Base-by-base conservation (phyloP, 345 rosid species). In the Fremontodendron californicum region DNA sequence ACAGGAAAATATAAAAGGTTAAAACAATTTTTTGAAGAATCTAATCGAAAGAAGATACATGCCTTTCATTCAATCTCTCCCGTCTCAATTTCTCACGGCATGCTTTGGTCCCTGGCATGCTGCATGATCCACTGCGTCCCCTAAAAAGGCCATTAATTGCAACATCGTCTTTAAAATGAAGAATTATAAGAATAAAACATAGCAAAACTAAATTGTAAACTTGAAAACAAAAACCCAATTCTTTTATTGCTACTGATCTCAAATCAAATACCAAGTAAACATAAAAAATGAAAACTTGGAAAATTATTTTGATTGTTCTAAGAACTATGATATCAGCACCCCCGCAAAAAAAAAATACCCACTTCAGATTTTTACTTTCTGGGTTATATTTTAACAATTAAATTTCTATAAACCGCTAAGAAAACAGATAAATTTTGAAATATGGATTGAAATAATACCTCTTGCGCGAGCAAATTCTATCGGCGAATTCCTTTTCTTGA, bases 11-110 rank as follows among this genome's bases (percentile, higher is more conserved):
- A 15, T 15, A 62, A 16, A 60, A 31, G 37, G 9, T 15, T 61
- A 29, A 1, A 29, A 61, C 8, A 29, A 61, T 29, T 29, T 29
- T 1, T 0, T 29, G 19, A 64, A 64, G 61, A 33, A 31, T 48
- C 25, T 9, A 48, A 49, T 15, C 35, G 16, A 29, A 7, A 70
- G 18, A 52, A 5, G 54, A 75, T 58, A 23, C 80, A 66, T 80
- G 85, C 98, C 83, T 91, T 78, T 92, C 94, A 61, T 94, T 94
- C 74, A 94, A 84, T 81, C 78, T 85, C 81, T 94, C 97, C 81
- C 98, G 88, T 65, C 97, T 92, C 91, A 88, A 78, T 81, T 88
- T 91, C 88, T 92, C 98, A 23, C 97, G 92, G 78, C 96, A 86
- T 9, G 97, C 98, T 85, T 92, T 94, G 25, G 86, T 77, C 78